Base-by-base conservation (phyloP, 1,284 basidiomycete genomes). In the Tetrapyrgos nigripes region DNA sequence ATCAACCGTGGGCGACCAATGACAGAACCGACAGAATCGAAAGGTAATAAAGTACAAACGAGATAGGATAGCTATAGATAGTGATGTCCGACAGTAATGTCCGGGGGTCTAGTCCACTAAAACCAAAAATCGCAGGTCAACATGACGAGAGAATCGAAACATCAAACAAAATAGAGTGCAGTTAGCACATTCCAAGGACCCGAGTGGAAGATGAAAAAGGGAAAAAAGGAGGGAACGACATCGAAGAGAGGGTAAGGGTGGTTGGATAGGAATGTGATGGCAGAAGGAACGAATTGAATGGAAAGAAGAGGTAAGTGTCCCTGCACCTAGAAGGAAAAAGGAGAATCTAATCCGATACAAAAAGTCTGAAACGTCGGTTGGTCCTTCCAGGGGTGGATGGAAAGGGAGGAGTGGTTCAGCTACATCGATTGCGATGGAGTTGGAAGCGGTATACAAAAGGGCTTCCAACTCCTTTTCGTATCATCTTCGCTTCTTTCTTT, bases 291-390 rank as follows among this genome's bases (percentile, higher is more conserved):
- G 37, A 40, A 33, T 33, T 33, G 31, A 14, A 33, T 14, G 19
- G 37, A 40, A 40, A 40, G 19, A 40, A 40, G 37, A 40, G 37
- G 19, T 17, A 40, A 56, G 24, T 50, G 54, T 56, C 54, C 54
- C 54, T 56, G 54, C 46, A 56, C 35, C 35, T n/a, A 47, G 24
- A 24, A 24, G n/a, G 24, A 26, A 23, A 37, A 40, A 35, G 31
- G 24, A 26, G 11, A 35, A 37, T 23, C 13, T 40, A 40, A 40
- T 40, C 37, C 37, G 37, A 40, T 40, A 21, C 11, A 33, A 37
- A 48, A 35, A 49, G 24, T 29, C 17, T 48, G 28, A 23, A 11
- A 13, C 33, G 44, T 55, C 10, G 29, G 45, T 44, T 5, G 17
- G 50, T 23, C n/a, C 40, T n/a, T 4, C 26, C 17, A 19, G 24